Evolutionary conservation across 2,329 filamentous ascomycete genomes (phyloP), one percentile per base, ranked within the genome.

Genomic region (Hypoxylon sp.): DNA sequence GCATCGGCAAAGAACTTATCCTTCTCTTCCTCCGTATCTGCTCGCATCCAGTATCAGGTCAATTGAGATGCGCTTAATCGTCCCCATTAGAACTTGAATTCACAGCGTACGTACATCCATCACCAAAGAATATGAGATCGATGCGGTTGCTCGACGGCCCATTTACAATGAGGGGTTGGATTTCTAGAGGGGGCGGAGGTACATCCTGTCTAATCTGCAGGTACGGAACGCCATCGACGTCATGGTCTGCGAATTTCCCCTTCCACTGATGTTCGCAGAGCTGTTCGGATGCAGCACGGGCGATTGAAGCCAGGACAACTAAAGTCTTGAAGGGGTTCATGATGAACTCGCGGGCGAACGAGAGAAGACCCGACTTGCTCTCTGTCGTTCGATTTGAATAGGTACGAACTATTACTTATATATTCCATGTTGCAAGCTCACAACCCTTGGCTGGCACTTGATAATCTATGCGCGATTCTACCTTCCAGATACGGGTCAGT

Each of bases 1-100:
- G 76, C 75, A 68, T 78, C 76, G 26, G 70, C 70, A 56, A 77
- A 75, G 69, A 77, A 78, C 63, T 78, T 78, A 65, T 76, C 75
- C 57, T 75, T 77, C 65, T 78, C 75, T 8, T 69, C 73, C 52
- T 74, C 69, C 5, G 75, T 77, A 53, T 78, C 75, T 77, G 47
- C 44, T 26, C 51, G 50, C 24, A 47, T 33, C 35, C 54, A 46
- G 9, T 13, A 62, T 57, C 35, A 46, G 1, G 44, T 71, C 29
- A 70, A 53, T 33, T 26, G 8, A 10, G 6, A n/a, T 11, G 17
- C 35, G 17, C 33, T 53, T 31, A 52, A 47, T 14, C 17, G 17
- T 31, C 11, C 6, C 8, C n/a, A 35, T 4, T 22, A 11, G 11
- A 11, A 10, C 35, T 35, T n/a, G n/a, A n/a, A n/a, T n/a, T n/a